phyloP scores from a whole-genome alignment of 345 rosid genomes.

The Ceriops decandra region DNA sequence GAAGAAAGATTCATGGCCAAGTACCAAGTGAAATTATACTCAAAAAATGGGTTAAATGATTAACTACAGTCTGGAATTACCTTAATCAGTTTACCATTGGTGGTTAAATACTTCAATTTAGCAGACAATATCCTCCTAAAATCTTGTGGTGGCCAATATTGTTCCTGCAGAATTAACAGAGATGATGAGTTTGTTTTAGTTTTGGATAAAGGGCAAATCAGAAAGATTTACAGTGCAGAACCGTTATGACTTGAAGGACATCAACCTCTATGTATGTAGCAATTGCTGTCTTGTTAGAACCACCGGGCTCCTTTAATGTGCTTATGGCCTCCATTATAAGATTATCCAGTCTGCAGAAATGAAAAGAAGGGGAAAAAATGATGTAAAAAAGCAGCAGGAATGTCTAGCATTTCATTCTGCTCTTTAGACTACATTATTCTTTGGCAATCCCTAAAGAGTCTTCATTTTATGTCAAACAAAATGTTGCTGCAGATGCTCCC shows the following conservation, averaged over 20 bases:
- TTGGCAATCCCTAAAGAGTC: too few relatives aligned
- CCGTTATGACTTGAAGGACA: too few relatives aligned
- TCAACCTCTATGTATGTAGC: constrained; percentile 84
- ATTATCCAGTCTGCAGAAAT: constrained; percentile 62
- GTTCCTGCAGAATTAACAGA: constrained; percentile 49
- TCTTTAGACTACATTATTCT: too few relatives aligned
- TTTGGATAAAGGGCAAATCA: not conserved
- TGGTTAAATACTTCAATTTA: constrained; percentile 70
- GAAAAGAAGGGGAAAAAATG: not conserved
- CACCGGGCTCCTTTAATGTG: constrained; percentile 79
- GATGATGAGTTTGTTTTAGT: not conserved
- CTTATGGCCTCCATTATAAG: constrained; percentile 88
- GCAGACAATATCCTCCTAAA: constrained; percentile 79
- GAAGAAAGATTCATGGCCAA: too few relatives aligned
- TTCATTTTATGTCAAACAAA: too few relatives aligned
- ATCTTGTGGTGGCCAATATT: constrained; percentile 88
- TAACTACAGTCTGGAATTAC: constrained; percentile 30
- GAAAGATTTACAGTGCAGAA: not conserved
- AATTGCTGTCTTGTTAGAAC: constrained; percentile 80
- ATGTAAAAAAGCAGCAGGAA: not conserved
- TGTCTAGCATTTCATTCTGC: too few relatives aligned
- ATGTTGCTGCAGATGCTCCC: too few relatives aligned
- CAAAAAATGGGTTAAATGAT: too few relatives aligned
- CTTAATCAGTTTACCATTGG: constrained; percentile 74
- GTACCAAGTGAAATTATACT: too few relatives aligned